These are phyloP conservation scores for Crithidia sp. DNA, from an alignment of 208 protist species.

Conservation along the genomic window DNA sequence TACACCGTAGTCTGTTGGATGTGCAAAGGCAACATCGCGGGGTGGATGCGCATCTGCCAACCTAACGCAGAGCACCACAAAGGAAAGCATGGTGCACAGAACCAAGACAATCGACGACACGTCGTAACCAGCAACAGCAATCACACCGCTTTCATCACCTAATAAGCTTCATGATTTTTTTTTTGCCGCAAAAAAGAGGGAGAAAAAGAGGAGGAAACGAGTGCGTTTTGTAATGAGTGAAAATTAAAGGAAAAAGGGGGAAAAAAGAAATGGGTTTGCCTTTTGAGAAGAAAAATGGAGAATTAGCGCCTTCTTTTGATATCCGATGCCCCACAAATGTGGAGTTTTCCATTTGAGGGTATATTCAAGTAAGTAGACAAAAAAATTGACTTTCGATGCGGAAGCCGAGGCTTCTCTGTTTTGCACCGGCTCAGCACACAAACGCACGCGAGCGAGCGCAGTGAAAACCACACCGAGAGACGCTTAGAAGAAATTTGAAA, in stretches of 20 bases:
- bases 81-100: too few relatives aligned
- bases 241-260: background rate
- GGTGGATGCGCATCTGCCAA: too few relatives aligned
- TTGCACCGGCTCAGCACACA: background rate
- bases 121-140: too few relatives aligned
- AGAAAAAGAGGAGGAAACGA: background rate
- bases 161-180: background rate
- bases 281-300: background rate
- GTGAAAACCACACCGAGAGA: background rate
- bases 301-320: background rate
- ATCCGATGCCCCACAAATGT: background rate
- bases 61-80: too few relatives aligned
- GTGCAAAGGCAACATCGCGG: too few relatives aligned
- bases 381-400: background rate
- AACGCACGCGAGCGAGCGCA: background rate
- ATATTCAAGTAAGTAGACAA: background rate
- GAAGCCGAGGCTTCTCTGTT: background rate
- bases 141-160: too few relatives aligned
- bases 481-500: background rate
- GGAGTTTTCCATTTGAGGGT: background rate
- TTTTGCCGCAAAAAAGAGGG: background rate
- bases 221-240: background rate
- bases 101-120: too few relatives aligned
- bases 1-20: too few relatives aligned
- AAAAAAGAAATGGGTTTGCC: background rate